Evolutionary conservation across 1,284 basidiomycete species (phyloP).

Genomic region (Irpex rosettiformis): DNA sequence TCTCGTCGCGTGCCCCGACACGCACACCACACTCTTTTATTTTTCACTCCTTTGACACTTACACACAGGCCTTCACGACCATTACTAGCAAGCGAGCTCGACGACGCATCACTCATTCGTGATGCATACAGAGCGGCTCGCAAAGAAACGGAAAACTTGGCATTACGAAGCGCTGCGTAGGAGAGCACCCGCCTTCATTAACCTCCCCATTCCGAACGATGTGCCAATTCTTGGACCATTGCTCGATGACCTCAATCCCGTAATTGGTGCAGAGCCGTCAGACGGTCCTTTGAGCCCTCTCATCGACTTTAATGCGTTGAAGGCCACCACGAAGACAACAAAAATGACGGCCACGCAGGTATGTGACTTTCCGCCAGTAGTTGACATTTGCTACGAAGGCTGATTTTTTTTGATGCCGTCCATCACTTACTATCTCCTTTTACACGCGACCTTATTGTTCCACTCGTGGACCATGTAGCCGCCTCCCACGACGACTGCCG

Average conservation of each 20-base stretch:
- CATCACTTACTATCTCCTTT: background rate
- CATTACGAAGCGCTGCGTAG: slow-evolving; percentile 24
- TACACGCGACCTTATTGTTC: background rate
- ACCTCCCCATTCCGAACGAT: slow-evolving; percentile 37
- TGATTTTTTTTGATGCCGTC: background rate
- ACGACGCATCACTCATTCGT: background rate
- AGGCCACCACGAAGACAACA: background rate
- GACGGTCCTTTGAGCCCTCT: slow-evolving; percentile 7
- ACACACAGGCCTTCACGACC: slow-evolving; percentile 6
- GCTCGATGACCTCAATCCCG: slow-evolving; percentile 32
- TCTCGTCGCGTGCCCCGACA: background rate
- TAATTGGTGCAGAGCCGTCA: slow-evolving; percentile 17
- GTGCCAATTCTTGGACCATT: slow-evolving; percentile 41
- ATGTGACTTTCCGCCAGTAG: background rate
- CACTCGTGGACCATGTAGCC: background rate
- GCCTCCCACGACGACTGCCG: background rate
- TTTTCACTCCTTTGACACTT: too few species aligned
- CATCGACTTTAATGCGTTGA: slow-evolving; percentile 2
- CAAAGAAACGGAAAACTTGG: slow-evolving; percentile 17
- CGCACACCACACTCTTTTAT: slow-evolving; percentile 15
- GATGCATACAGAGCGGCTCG: slow-evolving; percentile 18
- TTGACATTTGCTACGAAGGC: background rate
- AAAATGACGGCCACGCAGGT: slow-evolving; percentile 8
- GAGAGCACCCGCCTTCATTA: slow-evolving; percentile 39
- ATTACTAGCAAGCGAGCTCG: background rate